These are phyloP conservation scores for Suhomyces tanzawaensis DNA, from an alignment of 805 yeast species.

Conservation along the genomic window DNA sequence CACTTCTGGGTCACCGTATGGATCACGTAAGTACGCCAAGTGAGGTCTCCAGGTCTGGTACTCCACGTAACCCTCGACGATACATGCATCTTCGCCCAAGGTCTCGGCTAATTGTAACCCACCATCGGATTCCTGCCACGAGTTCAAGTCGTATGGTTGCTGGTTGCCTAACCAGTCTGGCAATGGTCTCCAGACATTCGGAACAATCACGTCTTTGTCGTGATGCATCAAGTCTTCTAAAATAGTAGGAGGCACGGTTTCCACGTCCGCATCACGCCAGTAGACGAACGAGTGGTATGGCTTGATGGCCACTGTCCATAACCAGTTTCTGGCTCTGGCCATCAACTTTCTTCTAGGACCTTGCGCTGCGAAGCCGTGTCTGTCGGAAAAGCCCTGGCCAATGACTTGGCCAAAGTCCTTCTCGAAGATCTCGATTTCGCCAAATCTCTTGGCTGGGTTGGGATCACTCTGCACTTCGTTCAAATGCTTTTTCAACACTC, in stretches of 20 bases:
- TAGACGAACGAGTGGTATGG: constrained; percentile 96
- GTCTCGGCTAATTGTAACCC: constrained; percentile 72
- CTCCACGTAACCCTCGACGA: constrained; percentile 96
- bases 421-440: constrained; percentile 82
- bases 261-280: constrained; percentile 99
- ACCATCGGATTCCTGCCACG: constrained; percentile 85
- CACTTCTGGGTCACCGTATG: constrained; percentile 90
- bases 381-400: constrained; percentile 84
- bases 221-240: constrained; percentile 92
- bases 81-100: constrained; percentile 90
- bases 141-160: constrained; percentile 81
- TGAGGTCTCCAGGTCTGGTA: constrained; percentile 99
- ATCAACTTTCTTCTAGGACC: constrained; percentile 92
- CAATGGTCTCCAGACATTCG: constrained; percentile 88
- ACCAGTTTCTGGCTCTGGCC: constrained; percentile 97
- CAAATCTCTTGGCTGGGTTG: constrained; percentile 64
- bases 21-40: constrained; percentile 90
- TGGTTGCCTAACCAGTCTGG: constrained; percentile 85
- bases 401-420: constrained; percentile 86
- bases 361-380: constrained; percentile 95
- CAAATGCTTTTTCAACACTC: constrained; percentile 55
- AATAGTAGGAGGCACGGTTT: constrained; percentile 78
- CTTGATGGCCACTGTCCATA: constrained; percentile 77
- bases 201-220: constrained; percentile 87
- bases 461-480: constrained; percentile 62